These are phyloP conservation scores for Kodamaea derodonti DNA, from an alignment of 1,139 yeast species.

Conservation along the genomic window DNA sequence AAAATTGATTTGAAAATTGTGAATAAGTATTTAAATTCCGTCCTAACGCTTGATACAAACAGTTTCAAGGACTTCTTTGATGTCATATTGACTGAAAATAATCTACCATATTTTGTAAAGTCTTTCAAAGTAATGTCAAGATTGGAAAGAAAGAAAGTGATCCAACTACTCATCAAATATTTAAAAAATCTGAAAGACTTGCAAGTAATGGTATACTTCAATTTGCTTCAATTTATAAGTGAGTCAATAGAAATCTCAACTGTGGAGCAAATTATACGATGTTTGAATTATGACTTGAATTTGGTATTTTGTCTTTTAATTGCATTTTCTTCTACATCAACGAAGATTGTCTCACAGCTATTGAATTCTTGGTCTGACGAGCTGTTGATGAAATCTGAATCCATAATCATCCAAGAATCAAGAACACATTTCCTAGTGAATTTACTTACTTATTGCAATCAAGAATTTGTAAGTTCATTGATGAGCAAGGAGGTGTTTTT, in stretches of 20 bases:
- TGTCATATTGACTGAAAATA: conserved; percentile 16
- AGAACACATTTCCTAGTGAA: conserved; percentile 33
- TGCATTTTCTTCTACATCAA: background rate
- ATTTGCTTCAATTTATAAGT: conserved; percentile 6
- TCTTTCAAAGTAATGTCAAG: conserved; percentile 21
- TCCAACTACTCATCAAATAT: conserved; percentile 5
- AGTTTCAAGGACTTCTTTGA: conserved; percentile 20
- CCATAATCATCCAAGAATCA: conserved; percentile 31
- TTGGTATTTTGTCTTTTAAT: conserved; percentile 8
- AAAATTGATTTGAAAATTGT: conserved; percentile 9
- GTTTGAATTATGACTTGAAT: conserved; percentile 13
- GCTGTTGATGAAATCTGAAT: conserved; percentile 25
- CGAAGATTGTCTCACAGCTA: conserved; percentile 1
- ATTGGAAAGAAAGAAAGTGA: conserved; percentile 22
- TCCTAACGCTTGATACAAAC: conserved; percentile 20
- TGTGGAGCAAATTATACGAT: conserved; percentile 16
- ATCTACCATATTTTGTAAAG: conserved; percentile 19
- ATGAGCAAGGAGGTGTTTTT: conserved; percentile 30
- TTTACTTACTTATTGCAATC: conserved; percentile 20
- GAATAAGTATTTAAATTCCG: conserved; percentile 22
- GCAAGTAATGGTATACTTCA: conserved; percentile 5
- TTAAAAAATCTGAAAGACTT: conserved; percentile 1
- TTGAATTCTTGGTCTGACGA: conserved; percentile 31
- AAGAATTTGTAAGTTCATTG: conserved; percentile 15
- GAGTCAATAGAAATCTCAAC: conserved; percentile 13